phyloP scores from a whole-genome alignment of 192 early-diverging fungal genomes.

The Coemansia sp. region DNA sequence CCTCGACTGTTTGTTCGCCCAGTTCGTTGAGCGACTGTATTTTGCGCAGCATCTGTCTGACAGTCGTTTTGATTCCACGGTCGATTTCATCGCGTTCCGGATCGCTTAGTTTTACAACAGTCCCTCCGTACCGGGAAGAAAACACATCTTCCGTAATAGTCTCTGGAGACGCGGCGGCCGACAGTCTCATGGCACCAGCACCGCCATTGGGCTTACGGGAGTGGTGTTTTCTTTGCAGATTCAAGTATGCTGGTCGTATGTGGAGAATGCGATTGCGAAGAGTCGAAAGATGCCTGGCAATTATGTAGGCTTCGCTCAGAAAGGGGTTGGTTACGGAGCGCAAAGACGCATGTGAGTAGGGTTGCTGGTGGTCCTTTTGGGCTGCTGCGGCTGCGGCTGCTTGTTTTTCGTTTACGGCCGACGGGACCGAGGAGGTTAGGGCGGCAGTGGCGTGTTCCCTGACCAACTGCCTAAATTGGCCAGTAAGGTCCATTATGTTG shows the following conservation, averaged over 20 bases:
- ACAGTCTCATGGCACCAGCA: not conserved
- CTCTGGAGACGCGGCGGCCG: not conserved
- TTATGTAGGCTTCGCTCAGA: slow-evolving; percentile 60
- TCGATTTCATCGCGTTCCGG: slow-evolving; percentile 71
- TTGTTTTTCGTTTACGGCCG: slow-evolving; percentile 9
- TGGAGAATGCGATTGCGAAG: slow-evolving; percentile 56
- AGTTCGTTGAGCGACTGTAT: slow-evolving; percentile 61
- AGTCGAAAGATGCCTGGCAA: slow-evolving; percentile 58
- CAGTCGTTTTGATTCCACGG: slow-evolving; percentile 60
- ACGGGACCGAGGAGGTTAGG: not conserved
- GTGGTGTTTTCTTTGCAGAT: slow-evolving; percentile 22
- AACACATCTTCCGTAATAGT: not conserved
- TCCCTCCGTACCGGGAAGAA: not conserved
- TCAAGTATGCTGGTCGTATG: slow-evolving; percentile 59
- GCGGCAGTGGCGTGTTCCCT: not conserved
- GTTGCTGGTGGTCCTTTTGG: slow-evolving; percentile 12
- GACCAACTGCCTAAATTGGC: slow-evolving; percentile 25
- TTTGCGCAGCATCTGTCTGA: slow-evolving; percentile 58
- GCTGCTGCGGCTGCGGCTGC: slow-evolving; percentile 16
- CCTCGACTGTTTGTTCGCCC: slow-evolving; percentile 48
- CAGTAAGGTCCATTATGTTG: slow-evolving; percentile 32
- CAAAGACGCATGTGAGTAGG: not conserved
- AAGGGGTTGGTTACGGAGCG: slow-evolving; percentile 48
- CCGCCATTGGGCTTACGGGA: slow-evolving; percentile 2
- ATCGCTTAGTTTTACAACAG: slow-evolving; percentile 53